A percentile compares a stretch with the other conserved stretches of the same genome.
Evolutionary conservation across 176 grass and related monocot species (phyloP).

Genomic region (Bolboschoenus planiculmis): DNA sequence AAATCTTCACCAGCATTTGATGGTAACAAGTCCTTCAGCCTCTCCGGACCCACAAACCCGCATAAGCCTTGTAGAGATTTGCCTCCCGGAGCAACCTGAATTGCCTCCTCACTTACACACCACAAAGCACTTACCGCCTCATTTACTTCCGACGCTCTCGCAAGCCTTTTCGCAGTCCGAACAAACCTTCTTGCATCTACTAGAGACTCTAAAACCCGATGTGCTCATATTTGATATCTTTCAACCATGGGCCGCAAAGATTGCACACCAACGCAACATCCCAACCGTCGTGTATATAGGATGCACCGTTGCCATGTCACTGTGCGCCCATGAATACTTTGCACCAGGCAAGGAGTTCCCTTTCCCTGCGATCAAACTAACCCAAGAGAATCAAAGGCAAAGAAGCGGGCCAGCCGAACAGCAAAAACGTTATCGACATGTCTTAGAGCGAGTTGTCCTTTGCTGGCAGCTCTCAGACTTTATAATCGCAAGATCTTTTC

Average conservation of each 20-base stretch:
- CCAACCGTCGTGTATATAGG: constrained; percentile 31
- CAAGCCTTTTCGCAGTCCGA: constrained; percentile 41
- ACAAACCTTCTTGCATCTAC: constrained; percentile 36
- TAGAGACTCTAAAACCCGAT: constrained; percentile 43
- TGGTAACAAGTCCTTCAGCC: neutral
- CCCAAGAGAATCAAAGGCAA: constrained; percentile 34
- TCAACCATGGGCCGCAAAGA: constrained; percentile 53
- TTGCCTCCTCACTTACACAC: constrained; percentile 46
- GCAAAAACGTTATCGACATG: neutral
- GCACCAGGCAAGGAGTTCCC: constrained; percentile 19
- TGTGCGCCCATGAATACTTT: neutral
- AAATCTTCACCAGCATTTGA: neutral
- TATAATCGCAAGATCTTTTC: constrained; percentile 45
- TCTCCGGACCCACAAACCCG: neutral
- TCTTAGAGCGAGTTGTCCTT: constrained; percentile 22
- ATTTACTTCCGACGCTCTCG: constrained; percentile 43
- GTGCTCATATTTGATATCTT: constrained; percentile 52
- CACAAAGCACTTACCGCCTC: constrained; percentile 40
- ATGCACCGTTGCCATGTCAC: constrained; percentile 28
- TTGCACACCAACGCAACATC: constrained; percentile 24
- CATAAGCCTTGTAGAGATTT: constrained; percentile 37
- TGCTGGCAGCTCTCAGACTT: constrained; percentile 42
- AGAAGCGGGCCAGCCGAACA: neutral
- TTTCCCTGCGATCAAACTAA: constrained; percentile 28
- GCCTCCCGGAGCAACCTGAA: constrained; percentile 17